Evolutionary conservation across 305 asterid species (phyloP).

Genomic region (Rubia peregrina): DNA sequence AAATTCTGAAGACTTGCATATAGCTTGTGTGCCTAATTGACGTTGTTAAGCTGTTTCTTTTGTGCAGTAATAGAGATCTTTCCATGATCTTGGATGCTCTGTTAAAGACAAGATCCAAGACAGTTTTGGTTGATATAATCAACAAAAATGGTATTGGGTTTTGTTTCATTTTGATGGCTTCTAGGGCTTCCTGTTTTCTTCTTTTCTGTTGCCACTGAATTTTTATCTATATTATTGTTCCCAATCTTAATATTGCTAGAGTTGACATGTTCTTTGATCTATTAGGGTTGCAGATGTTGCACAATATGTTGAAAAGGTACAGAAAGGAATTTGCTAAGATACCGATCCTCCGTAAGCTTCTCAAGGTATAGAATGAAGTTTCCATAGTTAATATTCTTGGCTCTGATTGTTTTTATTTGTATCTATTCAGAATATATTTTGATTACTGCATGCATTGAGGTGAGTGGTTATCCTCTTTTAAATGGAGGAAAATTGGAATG

Average conservation of each 20-base stretch:
- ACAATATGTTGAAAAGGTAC: conserved; percentile 77
- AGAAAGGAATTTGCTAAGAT: conserved; percentile 71
- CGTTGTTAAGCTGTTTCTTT: conserved; percentile 10
- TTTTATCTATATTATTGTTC: conserved; percentile 1
- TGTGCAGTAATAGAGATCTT: conserved; percentile 84
- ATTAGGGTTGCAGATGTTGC: conserved; percentile 92
- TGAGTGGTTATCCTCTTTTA: too few relatives aligned
- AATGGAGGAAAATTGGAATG: neutral
- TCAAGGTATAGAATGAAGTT: conserved; percentile 44
- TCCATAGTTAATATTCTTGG: neutral
- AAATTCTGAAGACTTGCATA: conserved; percentile 13
- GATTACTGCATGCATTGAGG: neutral
- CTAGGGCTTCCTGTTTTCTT: conserved; percentile 6
- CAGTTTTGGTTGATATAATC: conserved; percentile 42
- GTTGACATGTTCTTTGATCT: conserved; percentile 4
- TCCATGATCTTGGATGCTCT: conserved; percentile 95
- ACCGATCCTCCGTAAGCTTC: conserved; percentile 89
- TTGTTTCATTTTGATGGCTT: conserved; percentile 7
- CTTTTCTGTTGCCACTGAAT: neutral
- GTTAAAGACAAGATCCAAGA: conserved; percentile 72
- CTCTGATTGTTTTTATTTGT: neutral
- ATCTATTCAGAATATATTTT: neutral
- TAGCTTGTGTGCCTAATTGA: conserved; percentile 12
- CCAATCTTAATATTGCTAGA: neutral
- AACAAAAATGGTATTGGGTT: conserved; percentile 39